Base-by-base conservation (phyloP, 2,329 filamentous ascomycete species). In the Moelleriella libera region DNA sequence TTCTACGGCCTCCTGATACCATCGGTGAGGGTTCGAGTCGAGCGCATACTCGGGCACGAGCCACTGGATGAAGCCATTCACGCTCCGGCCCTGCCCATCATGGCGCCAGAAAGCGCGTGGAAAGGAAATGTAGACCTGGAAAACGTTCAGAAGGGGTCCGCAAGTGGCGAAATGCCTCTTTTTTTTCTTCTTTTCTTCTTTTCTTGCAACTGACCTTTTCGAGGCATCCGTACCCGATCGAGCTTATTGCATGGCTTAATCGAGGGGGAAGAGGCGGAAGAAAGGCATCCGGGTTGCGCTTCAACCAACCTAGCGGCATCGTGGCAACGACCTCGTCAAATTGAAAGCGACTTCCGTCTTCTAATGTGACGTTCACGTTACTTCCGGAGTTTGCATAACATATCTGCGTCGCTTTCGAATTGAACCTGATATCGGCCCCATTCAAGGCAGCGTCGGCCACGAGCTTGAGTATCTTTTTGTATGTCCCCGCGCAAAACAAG, bases 1-100 rank as follows among this genome's bases (percentile, higher is more conserved):
- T 49, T 90, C 88, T 49, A 94, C 72, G 47, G 80, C 76, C 65
- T 90, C 83, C 62, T 87, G 83, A 51, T 80, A 78, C 85, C 86
- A 92, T 50, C 70, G 64, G 5, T 72, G 55, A 1, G 79, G 75
- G 54, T 84, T 83, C 1, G 78, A 75, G 45, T 74, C 66, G 0
- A 68, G 52, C 0, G 81, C 74, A 60, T 94, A 94, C 2, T 59
- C 63, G 3, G 88, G 88, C 0, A 78, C 67, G 37, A 88, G 74
- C 75, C 87, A 94, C 58, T 88, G 81, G 42, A 79, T 80, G 63
- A 90, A 89, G 29, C 83, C 80, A 5, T 81, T 72, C 37, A 76
- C 68, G 43, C 66, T 65, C 34, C 66, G 60, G 9, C 63, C 60
- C 31, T 39, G 30, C 31, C 31, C 29, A 12, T 11, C 7, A 6